These are phyloP conservation scores for Mixia osmundae DNA, from an alignment of 1,284 basidiomycete genomes.

Conservation along the genomic window DNA sequence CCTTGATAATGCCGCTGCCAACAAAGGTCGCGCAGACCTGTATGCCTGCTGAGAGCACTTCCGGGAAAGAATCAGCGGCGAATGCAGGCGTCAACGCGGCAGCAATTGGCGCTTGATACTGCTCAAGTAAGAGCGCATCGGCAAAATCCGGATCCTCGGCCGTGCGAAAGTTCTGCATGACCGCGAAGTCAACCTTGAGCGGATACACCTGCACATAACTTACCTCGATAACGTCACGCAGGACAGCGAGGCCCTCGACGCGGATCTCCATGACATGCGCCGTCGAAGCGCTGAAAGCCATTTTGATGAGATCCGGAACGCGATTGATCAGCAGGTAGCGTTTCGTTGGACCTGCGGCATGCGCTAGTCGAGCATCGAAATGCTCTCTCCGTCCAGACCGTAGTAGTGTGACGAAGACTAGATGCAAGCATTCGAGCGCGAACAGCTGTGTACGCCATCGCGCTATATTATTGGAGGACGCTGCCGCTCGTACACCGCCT, in stretches of 20 bases:
- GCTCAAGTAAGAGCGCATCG: slow-evolving; percentile 74
- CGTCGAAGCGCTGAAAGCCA: slow-evolving; percentile 92
- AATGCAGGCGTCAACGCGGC: slow-evolving; percentile 96
- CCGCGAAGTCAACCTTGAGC: slow-evolving; percentile 3
- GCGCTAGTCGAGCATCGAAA: slow-evolving; percentile 34
- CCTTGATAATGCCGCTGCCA: slow-evolving; percentile 81
- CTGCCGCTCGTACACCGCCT: no score
- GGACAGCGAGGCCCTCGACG: slow-evolving; percentile 67
- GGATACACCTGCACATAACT: slow-evolving; percentile 8
- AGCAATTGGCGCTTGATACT: slow-evolving; percentile 94
- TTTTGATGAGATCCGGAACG: slow-evolving; percentile 81
- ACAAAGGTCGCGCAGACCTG: slow-evolving; percentile 89
- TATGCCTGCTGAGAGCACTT: slow-evolving; percentile 76
- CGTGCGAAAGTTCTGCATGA: slow-evolving; percentile 47
- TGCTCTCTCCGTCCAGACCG: slow-evolving; percentile 54
- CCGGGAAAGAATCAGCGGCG: slow-evolving; percentile 77
- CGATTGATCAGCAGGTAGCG: slow-evolving; percentile 40
- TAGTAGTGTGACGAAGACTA: slow-evolving; percentile 55
- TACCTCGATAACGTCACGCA: slow-evolving; percentile 81
- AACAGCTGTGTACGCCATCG: slow-evolving; percentile 95
- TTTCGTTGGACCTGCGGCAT: not conserved
- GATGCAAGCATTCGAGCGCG: slow-evolving; percentile 74
- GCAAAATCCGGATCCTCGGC: slow-evolving; percentile 84
- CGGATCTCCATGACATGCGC: slow-evolving; percentile 88
- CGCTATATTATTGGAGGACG: no score